Evolutionary conservation across 2,329 filamentous ascomycete species (phyloP).

Genomic region (Scedosporium minutisporum): DNA sequence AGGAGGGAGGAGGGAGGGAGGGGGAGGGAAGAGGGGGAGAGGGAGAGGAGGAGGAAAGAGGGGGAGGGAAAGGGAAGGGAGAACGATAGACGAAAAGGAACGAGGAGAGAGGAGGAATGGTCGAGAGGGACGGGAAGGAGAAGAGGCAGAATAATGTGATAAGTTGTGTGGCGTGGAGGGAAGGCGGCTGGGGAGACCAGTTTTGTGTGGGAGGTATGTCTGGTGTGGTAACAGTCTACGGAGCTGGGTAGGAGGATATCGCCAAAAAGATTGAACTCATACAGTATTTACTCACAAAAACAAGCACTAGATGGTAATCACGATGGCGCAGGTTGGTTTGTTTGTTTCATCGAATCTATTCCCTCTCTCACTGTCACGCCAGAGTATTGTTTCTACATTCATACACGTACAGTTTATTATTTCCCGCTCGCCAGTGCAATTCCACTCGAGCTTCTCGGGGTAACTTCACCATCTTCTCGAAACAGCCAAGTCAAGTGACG

Average conservation of each 20-base stretch:
- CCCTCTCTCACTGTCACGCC: background rate
- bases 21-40: slow-evolving; percentile 49
- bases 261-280: too few species aligned
- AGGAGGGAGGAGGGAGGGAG: slow-evolving; percentile 56
- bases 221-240: slow-evolving; percentile 56
- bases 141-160: slow-evolving; percentile 50
- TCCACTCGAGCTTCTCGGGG: too few species aligned
- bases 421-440: background rate
- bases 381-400: background rate
- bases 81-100: too few species aligned
- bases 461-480: too few species aligned
- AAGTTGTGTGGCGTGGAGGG: slow-evolving; percentile 54
- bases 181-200: slow-evolving; percentile 52
- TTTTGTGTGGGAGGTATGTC: slow-evolving; percentile 58
- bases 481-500: too few species aligned
- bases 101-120: too few species aligned
- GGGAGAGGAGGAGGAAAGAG: too few species aligned
- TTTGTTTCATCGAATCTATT: background rate
- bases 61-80: too few species aligned
- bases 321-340: background rate
- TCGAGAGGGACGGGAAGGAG: slow-evolving; percentile 51
- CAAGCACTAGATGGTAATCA: background rate
- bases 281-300: background rate
- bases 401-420: background rate
- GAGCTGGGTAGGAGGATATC: slow-evolving; percentile 18